Evolutionary conservation across 805 yeast genomes (phyloP), one percentile per base, ranked within the genome.

Genomic region (Myxozyma kluyveri): DNA sequence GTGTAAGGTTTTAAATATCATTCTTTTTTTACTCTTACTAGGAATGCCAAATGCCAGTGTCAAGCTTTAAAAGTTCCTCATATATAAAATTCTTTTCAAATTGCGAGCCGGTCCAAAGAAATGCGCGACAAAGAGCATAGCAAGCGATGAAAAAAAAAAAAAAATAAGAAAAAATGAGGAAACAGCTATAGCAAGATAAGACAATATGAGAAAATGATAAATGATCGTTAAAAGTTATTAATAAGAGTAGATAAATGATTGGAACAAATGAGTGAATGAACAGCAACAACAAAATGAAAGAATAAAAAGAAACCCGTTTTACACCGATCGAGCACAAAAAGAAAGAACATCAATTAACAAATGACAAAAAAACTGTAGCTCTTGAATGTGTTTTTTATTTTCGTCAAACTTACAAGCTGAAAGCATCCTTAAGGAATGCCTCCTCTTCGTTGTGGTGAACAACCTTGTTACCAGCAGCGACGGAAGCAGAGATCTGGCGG

Each of bases 401-500:
- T n/a, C n/a, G n/a, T n/a, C n/a, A n/a, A 12, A 24, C 31, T 38
- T 54, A 56, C 51, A 66, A 49, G 37, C 56, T 52, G 72, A 88
- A 85, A 56, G 84, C 95, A 50, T 86, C 95, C 54, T 77, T 75
- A 70, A 91, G 77, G 78, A 93, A 88, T 35, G 84, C 83, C 62
- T 82, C 85, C 76, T 93, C 98, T 77, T 93, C 96, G 60, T 84
- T 84, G 57, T 71, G 68, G 72, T 93, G 99, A 81, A 82, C 82
- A 60, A 83, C 73, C 82, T 93, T 93, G 57, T 87, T 77, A 74
- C 99, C 99, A 62, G 98, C 96, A 67, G 99, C 99, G 67, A 93
- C 96, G 57, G 96, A 84, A 42, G 98, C 98, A 69, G 91, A 83
- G 70, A 99, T 99, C 69, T 88, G 88, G 80, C 99, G 88, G 68